phyloP scores from a whole-genome alignment of 2,329 filamentous ascomycete species.

The Purpureocillium lavendulum region DNA sequence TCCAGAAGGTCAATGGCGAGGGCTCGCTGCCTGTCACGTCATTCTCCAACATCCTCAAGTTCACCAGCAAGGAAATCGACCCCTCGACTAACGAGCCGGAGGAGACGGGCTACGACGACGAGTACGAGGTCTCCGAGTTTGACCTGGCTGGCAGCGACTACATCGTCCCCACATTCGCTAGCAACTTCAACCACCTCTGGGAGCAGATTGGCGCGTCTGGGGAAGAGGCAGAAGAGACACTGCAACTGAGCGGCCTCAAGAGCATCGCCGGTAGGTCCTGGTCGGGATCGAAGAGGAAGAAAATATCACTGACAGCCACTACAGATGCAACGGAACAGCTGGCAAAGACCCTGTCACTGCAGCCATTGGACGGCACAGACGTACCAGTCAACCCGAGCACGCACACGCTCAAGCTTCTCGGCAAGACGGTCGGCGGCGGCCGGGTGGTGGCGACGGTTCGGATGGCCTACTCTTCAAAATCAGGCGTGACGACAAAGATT shows the following conservation, averaged over 20 bases:
- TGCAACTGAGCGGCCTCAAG: conserved; percentile 82
- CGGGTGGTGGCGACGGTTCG: conserved; percentile 79
- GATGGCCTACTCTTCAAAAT: conserved; percentile 91
- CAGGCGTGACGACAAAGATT: conserved; percentile 93
- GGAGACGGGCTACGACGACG: conserved; percentile 88
- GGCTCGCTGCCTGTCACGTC: conserved; percentile 67
- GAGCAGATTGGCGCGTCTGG: conserved; percentile 84
- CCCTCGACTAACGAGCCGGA: conserved; percentile 89
- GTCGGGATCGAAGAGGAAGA: neutral
- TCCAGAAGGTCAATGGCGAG: conserved; percentile 74
- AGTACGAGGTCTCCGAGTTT: conserved; percentile 93
- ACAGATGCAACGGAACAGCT: conserved; percentile 89
- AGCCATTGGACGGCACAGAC: conserved; percentile 90
- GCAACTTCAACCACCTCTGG: conserved; percentile 94
- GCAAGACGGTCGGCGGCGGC: conserved; percentile 88
- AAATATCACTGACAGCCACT: conserved; percentile 13
- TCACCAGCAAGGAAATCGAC: conserved; percentile 97
- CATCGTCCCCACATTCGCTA: conserved; percentile 84
- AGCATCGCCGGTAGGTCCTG: conserved; percentile 74
- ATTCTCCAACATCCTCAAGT: conserved; percentile 91
- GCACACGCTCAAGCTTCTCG: conserved; percentile 90
- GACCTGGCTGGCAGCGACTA: conserved; percentile 90
- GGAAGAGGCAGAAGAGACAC: conserved; percentile 83
- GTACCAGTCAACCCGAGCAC: conserved; percentile 81
- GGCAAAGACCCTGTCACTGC: conserved; percentile 76